These are phyloP conservation scores for Diddensiella transvaalensis DNA, from an alignment of 805 yeast genomes.

Conservation along the genomic window DNA sequence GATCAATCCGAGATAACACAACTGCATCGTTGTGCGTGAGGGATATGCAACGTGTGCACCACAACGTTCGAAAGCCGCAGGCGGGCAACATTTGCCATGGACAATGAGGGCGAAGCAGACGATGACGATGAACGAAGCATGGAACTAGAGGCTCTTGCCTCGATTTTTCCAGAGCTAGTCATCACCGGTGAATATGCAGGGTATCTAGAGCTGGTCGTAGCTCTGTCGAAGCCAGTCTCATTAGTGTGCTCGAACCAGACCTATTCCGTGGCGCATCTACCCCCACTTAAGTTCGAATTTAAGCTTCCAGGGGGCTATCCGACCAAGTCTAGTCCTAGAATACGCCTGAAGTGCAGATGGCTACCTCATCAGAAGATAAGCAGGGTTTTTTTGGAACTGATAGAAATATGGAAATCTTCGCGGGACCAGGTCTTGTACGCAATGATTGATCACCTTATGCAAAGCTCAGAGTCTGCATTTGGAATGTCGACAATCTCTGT, in stretches of 20 bases:
- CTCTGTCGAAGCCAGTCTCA: constrained; percentile 5
- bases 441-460: constrained; percentile 16
- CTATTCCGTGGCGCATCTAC: constrained; percentile 12
- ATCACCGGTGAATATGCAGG: constrained; percentile 2
- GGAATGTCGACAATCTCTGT: background rate
- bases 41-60: constrained; percentile 1
- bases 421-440: constrained; percentile 16
- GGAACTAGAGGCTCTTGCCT: constrained; percentile 18
- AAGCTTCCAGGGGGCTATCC: constrained; percentile 19
- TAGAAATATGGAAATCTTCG: constrained; percentile 11
- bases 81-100: background rate
- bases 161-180: constrained; percentile 23
- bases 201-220: constrained; percentile 10
- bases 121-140: constrained; percentile 11
- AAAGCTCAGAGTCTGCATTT: constrained; percentile 3
- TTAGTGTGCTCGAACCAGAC: background rate
- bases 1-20: background rate
- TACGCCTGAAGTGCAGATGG: constrained; percentile 16
- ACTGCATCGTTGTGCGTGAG: background rate
- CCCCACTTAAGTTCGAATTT: constrained; percentile 18
- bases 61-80: background rate
- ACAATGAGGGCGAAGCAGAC: no score
- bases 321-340: constrained; percentile 7
- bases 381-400: constrained; percentile 3
- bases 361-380: constrained; percentile 1